These are phyloP conservation scores for Sanguinoderma infundibulare DNA, from an alignment of 1,284 basidiomycete species.

Conservation along the genomic window DNA sequence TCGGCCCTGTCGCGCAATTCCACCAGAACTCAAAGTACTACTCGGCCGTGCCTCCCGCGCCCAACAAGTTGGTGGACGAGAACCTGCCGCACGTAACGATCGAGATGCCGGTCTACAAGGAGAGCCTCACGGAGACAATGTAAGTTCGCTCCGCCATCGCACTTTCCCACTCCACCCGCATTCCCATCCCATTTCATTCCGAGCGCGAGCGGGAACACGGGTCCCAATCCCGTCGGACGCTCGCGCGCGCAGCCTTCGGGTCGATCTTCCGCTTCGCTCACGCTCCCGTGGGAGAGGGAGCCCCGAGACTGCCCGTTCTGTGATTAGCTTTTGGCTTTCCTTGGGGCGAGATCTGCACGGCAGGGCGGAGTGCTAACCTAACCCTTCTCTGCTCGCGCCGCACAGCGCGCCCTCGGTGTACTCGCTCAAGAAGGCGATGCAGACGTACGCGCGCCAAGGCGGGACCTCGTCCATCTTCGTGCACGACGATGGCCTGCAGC, in stretches of 20 bases:
- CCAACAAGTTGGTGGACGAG: conserved; percentile 65
- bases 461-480: conserved; percentile 79
- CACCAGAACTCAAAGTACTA: conserved; percentile 77
- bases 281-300: background rate
- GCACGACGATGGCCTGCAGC: conserved; percentile 72
- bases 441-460: conserved; percentile 83
- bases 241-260: background rate
- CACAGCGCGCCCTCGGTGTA: conserved; percentile 73
- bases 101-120: conserved; percentile 84
- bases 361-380: conserved; percentile 1
- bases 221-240: background rate
- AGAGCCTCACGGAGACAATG: conserved; percentile 72
- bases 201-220: background rate
- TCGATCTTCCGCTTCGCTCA: background rate
- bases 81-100: conserved; percentile 76
- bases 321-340: conserved; percentile 5
- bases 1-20: conserved; percentile 78
- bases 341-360: conserved; percentile 6
- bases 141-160: conserved; percentile 39
- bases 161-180: background rate
- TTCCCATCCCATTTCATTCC: background rate
- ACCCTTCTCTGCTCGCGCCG: background rate
- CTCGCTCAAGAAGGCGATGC: conserved; percentile 86
- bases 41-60: conserved; percentile 59
- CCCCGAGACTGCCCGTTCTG: background rate